A percentile compares a stretch with the other conserved stretches of the same genome.
Conservation (phyloP, 2,329 filamentous ascomycete species). For the Dactylellina sp. region DNA sequence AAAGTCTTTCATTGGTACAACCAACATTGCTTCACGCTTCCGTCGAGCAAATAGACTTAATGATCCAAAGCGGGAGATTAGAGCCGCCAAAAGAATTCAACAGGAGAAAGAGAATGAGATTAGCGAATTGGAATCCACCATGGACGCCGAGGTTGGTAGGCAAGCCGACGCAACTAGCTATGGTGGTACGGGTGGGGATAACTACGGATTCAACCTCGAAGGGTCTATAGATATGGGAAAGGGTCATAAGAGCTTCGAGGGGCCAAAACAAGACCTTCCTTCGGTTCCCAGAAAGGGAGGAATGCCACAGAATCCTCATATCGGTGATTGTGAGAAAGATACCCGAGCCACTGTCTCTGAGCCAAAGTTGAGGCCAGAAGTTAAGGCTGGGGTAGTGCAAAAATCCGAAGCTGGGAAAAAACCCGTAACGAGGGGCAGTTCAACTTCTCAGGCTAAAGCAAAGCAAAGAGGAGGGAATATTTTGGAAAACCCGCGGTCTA, state of each 20-base stretch:
- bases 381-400: background rate
- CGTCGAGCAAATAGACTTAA: conserved; percentile 12
- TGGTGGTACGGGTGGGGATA: background rate
- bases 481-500: too few relatives aligned
- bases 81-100: background rate
- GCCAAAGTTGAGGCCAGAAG: background rate
- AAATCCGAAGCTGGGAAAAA: background rate
- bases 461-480: too few relatives aligned
- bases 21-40: conserved; percentile 12
- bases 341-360: background rate
- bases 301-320: background rate
- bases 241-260: background rate
- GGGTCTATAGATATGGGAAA: conserved; percentile 10
- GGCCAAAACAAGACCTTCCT: background rate
- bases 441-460: background rate
- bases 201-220: conserved; percentile 7
- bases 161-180: background rate
- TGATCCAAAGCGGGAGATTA: conserved; percentile 4
- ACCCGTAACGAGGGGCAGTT: background rate
- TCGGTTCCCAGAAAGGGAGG: background rate
- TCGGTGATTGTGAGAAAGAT: background rate
- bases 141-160: background rate
- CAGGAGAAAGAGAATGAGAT: background rate
- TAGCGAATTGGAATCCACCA: background rate
- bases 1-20: conserved; percentile 5